These are phyloP conservation scores for Cyclocybe aegerita DNA, from an alignment of 768 basidiomycete genomes.

Conservation along the genomic window DNA sequence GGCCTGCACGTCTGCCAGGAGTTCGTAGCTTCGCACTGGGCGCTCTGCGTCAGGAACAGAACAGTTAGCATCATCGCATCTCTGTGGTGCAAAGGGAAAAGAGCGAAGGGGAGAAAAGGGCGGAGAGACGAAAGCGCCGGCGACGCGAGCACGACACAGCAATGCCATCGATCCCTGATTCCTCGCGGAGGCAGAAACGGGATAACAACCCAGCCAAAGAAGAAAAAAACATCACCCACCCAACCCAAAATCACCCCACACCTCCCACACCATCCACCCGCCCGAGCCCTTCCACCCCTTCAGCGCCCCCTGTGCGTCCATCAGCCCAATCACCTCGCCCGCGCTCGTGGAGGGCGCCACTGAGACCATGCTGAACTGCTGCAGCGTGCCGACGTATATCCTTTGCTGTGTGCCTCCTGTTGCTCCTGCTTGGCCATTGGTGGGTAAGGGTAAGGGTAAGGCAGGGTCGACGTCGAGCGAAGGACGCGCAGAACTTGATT, in stretches of 20 bases:
- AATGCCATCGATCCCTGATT: too few species aligned
- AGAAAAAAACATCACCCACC: slow-evolving; percentile 45
- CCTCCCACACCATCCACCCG: slow-evolving; percentile 89
- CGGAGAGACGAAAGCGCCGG: too few species aligned
- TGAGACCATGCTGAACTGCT: slow-evolving; percentile 74
- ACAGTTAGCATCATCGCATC: slow-evolving; percentile 7
- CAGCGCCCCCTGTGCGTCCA: slow-evolving; percentile 67
- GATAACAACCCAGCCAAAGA: too few species aligned
- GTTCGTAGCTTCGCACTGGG: slow-evolving; percentile 84
- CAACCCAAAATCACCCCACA: slow-evolving; percentile 91
- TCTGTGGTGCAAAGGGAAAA: neutral
- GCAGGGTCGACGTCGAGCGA: too few species aligned
- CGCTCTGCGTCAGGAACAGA: slow-evolving; percentile 60
- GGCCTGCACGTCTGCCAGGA: slow-evolving; percentile 72
- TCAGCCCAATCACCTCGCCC: slow-evolving; percentile 65
- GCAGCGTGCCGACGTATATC: slow-evolving; percentile 75
- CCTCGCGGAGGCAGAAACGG: too few species aligned
- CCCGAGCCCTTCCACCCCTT: slow-evolving; percentile 56
- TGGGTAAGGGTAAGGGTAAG: neutral
- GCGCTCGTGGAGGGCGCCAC: slow-evolving; percentile 67
- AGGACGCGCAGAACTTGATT: slow-evolving; percentile 1
- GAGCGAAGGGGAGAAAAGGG: too few species aligned
- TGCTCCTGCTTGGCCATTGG: slow-evolving; percentile 17
- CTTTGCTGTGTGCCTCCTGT: slow-evolving; percentile 57
- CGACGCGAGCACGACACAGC: too few species aligned